Percentiles rank a stretch among this genome's conserved stretches.
These are phyloP conservation scores for Thyridium curvatum DNA, from an alignment of 2,329 filamentous ascomycete genomes.

Conservation along the genomic window DNA sequence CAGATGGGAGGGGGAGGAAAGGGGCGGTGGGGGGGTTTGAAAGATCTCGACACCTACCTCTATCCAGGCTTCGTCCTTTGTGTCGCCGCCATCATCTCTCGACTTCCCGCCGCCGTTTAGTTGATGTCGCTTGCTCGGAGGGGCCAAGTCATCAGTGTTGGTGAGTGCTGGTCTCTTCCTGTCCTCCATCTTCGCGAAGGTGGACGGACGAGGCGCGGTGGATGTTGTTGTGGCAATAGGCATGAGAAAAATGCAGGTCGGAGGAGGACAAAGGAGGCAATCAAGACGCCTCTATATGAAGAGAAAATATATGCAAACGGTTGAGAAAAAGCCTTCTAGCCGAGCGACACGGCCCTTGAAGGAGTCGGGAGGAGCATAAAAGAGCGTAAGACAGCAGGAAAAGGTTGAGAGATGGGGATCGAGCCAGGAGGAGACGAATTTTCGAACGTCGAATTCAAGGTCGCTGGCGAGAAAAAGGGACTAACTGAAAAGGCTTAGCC, in stretches of 20 bases:
- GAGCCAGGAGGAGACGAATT: neutral
- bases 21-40: conserved; percentile 12
- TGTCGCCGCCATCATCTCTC: conserved; percentile 48
- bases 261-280: conserved; percentile 10
- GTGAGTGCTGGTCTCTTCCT: conserved; percentile 88
- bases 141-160: conserved; percentile 75
- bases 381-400: neutral
- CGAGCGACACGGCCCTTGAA: neutral
- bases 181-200: conserved; percentile 96
- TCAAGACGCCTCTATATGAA: conserved; percentile 4
- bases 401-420: neutral
- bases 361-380: conserved; percentile 3
- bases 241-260: conserved; percentile 62
- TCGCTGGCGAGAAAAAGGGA: too few relatives aligned
- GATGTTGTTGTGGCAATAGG: conserved; percentile 72
- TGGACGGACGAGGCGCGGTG: conserved; percentile 68
- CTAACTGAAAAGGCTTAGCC: too few relatives aligned
- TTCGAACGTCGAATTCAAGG: neutral
- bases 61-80: conserved; percentile 56
- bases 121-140: conserved; percentile 86
- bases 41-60: conserved; percentile 52
- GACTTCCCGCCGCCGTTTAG: conserved; percentile 67
- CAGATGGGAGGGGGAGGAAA: conserved; percentile 10
- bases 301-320: conserved; percentile 1
- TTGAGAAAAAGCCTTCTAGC: too few relatives aligned